phyloP scores from a whole-genome alignment of 2,329 filamentous ascomycete species.

The Dactylellina parvicollis region DNA sequence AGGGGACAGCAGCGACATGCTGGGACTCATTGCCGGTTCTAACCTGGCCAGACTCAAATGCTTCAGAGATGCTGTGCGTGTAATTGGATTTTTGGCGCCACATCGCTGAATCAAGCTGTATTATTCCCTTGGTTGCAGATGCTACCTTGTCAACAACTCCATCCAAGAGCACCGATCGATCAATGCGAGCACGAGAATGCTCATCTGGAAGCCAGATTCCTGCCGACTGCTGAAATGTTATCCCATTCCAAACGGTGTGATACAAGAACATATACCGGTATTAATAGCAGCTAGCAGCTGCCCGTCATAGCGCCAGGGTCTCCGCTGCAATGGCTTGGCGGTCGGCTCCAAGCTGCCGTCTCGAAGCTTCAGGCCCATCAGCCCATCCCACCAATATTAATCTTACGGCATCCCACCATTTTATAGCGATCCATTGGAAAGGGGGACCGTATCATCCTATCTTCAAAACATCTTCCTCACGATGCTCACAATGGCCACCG shows the following conservation, averaged over 20 bases:
- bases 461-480: neutral
- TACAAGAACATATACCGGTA: neutral
- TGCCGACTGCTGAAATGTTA: conserved; percentile 5
- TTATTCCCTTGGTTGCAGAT: neutral
- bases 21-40: conserved; percentile 3
- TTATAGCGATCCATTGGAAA: neutral
- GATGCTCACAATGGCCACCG: conserved; percentile 39
- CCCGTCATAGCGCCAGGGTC: conserved; percentile 12
- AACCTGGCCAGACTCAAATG: neutral
- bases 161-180: too few relatives aligned
- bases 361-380: conserved; percentile 6
- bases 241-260: conserved; percentile 2
- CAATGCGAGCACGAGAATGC: neutral
- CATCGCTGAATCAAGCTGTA: conserved; percentile 7
- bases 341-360: conserved; percentile 18
- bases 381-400: conserved; percentile 22
- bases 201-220: neutral
- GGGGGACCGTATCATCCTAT: neutral
- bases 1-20: neutral
- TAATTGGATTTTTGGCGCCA: conserved; percentile 10
- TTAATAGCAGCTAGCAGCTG: conserved; percentile 19
- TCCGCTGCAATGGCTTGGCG: conserved; percentile 33
- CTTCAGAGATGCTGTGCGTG: neutral
- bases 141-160: conserved; percentile 12
- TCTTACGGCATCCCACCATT: conserved; percentile 11